phyloP scores from a whole-genome alignment of 257 asterid genomes.

The Ophiorrhiza pumila region DNA sequence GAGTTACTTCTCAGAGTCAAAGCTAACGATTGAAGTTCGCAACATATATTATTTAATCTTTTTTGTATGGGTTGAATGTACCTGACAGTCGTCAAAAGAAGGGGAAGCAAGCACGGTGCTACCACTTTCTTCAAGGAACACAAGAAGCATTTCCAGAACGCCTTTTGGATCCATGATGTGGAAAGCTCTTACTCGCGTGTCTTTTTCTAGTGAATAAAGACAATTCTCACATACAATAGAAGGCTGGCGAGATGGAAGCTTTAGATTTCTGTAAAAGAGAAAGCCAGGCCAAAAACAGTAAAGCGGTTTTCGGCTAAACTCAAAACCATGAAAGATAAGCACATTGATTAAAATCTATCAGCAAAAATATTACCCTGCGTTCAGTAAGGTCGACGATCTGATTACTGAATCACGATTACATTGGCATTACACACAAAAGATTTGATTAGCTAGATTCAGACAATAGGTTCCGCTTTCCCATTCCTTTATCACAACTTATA shows the following conservation, averaged over 20 bases:
- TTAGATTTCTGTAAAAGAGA: conserved; percentile 60
- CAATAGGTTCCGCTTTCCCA: too few relatives aligned
- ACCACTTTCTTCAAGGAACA: conserved; percentile 85
- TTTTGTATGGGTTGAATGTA: conserved; percentile 15
- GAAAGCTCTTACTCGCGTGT: conserved; percentile 72
- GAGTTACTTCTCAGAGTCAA: background rate
- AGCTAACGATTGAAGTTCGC: background rate
- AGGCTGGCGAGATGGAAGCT: conserved; percentile 86
- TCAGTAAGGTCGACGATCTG: background rate
- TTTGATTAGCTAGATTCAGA: background rate
- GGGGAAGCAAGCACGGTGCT: conserved; percentile 43
- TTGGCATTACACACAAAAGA: background rate
- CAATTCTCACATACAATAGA: conserved; percentile 91
- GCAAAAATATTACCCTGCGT: background rate
- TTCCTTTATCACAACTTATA: background rate
- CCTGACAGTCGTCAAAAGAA: conserved; percentile 55
- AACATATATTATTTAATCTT: background rate
- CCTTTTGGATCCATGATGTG: conserved; percentile 84
- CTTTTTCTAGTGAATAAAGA: conserved; percentile 71
- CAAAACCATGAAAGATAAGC: background rate
- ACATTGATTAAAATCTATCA: too few relatives aligned
- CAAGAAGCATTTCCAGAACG: conserved; percentile 64
- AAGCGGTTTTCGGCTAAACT: conserved; percentile 6
- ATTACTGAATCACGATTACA: background rate
- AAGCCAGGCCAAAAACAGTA: conserved; percentile 7